Evolutionary conservation across 192 early-diverging fungal genomes (phyloP), one percentile per base, ranked within the genome.

Genomic region (Spizellomyces sp.): DNA sequence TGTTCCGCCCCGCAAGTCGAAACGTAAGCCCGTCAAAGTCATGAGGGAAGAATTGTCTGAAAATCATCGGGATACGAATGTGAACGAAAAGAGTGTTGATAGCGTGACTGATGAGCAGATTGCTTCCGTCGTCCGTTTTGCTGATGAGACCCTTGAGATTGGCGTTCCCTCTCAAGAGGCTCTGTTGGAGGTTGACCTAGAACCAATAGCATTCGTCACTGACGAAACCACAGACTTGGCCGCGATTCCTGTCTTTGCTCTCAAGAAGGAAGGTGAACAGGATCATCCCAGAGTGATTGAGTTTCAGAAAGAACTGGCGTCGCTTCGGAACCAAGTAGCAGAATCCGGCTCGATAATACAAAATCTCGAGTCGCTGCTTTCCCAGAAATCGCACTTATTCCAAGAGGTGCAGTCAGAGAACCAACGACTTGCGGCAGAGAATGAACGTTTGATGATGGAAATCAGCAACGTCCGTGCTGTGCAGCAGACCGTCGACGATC

Each of bases 371-470:
- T 14, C 50, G 0, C 54, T 36, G 8, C 21, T 58, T 8, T 46
- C 52, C 66, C 44, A 7, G 27, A 46, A 54, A 12, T 43, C 22
- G 14, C 8, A 17, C 10, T 17, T 54, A 19, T 27, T 54, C 17
- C 8, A 59, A 10, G 54, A 68, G 54, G 8, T 68, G 7, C 9
- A 8, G 6, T 27, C 27, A 50, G 66, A 21, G 19, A 68, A 43
- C 27, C 10, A 21, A n/a, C 66, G 22, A 10, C 66, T 68, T 7
- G 19, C 55, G 3, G 14, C 7, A 12, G 66, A 68, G 55, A 57
- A 45, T 36, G 10, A 59, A 6, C 17, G 43, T 6, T 10, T 52
- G 4, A 46, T 19, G 4, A 5, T 10, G 14, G 6, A n/a, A 14
- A 27, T 22, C 19, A 36, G 27, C 27, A 4, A 54, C 50, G 17